These are phyloP conservation scores for Isochrysis galbana DNA, from an alignment of 78 protist genomes.

Conservation along the genomic window DNA sequence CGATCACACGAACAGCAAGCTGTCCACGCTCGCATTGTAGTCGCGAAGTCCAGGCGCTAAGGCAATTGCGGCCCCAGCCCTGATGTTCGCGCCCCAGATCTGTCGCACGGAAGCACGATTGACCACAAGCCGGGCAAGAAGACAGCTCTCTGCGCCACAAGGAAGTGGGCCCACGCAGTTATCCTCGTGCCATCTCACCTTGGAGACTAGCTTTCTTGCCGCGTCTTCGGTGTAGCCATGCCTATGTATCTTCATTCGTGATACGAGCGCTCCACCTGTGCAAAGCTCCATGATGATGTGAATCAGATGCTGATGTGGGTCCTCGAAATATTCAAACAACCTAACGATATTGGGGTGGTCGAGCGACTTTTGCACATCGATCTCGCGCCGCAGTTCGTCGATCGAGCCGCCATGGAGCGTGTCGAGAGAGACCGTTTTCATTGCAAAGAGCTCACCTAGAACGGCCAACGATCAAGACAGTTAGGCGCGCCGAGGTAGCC, in stretches of 20 bases:
- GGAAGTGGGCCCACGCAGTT: too few relatives aligned
- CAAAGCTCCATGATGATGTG: slow-evolving; percentile 45
- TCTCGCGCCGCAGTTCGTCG: not conserved
- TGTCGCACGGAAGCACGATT: too few relatives aligned
- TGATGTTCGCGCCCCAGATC: too few relatives aligned
- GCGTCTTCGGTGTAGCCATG: not conserved
- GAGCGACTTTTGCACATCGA: not conserved
- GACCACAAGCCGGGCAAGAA: too few relatives aligned
- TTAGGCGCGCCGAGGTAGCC: not conserved
- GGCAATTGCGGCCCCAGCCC: too few relatives aligned
- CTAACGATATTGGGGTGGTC: slow-evolving; percentile 36
- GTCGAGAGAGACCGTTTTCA: not conserved
- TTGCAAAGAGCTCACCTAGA: not conserved
- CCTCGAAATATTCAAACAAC: not conserved
- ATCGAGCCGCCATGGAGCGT: not conserved
- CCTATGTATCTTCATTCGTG: not conserved
- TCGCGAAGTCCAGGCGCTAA: too few relatives aligned
- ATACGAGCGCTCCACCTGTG: slow-evolving; percentile 14
- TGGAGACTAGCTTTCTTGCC: not conserved
- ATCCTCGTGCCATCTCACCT: too few relatives aligned
- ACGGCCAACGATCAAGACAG: not conserved
- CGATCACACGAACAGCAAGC: too few relatives aligned
- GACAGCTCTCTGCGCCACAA: too few relatives aligned
- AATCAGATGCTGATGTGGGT: not conserved
- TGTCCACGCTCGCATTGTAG: too few relatives aligned